Evolutionary conservation across 1,284 basidiomycete genomes (phyloP).

Genomic region (Cutaneotrichosporon sp.): DNA sequence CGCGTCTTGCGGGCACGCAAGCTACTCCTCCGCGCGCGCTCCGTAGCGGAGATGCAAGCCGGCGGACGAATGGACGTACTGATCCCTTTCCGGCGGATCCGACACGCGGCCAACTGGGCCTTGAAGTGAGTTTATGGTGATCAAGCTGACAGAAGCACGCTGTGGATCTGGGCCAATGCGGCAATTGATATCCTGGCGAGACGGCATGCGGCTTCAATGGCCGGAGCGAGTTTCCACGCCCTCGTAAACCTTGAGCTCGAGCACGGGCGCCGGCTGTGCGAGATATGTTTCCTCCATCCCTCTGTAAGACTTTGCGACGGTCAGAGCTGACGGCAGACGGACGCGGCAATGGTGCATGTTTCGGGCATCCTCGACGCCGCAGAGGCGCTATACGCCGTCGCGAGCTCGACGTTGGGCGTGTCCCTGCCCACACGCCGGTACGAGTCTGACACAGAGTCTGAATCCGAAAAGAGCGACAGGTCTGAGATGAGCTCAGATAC

Average conservation of each 20-base stretch:
- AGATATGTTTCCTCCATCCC: slow-evolving; percentile 65
- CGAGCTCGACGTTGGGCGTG: slow-evolving; percentile 9
- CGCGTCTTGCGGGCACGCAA: slow-evolving; percentile 72
- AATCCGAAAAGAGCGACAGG: background rate
- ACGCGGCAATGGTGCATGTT: slow-evolving; percentile 58
- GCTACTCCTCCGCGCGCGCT: slow-evolving; percentile 41
- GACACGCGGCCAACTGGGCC: slow-evolving; percentile 75
- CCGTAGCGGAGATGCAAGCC: slow-evolving; percentile 59
- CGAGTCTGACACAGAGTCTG: slow-evolving; percentile 9
- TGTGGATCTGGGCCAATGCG: slow-evolving; percentile 70
- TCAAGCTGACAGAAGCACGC: slow-evolving; percentile 56
- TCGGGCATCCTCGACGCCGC: slow-evolving; percentile 70
- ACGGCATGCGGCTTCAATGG: slow-evolving; percentile 57
- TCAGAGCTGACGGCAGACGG: slow-evolving; percentile 61
- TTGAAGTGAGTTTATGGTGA: slow-evolving; percentile 63
- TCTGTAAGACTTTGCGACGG: slow-evolving; percentile 55
- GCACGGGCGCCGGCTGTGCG: slow-evolving; percentile 64
- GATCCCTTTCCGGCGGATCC: slow-evolving; percentile 68
- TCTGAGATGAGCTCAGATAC: too few relatives aligned
- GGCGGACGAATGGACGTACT: slow-evolving; percentile 56
- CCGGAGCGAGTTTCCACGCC: slow-evolving; percentile 67
- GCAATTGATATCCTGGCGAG: slow-evolving; percentile 54
- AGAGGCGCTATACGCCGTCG: slow-evolving; percentile 60
- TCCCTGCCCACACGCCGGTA: background rate
- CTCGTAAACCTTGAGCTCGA: slow-evolving; percentile 70